Percentiles rank a stretch among this genome's conserved stretches.
These are phyloP conservation scores for Phytopythium vexans DNA, from an alignment of 352 stramenopile species.

Conservation along the genomic window DNA sequence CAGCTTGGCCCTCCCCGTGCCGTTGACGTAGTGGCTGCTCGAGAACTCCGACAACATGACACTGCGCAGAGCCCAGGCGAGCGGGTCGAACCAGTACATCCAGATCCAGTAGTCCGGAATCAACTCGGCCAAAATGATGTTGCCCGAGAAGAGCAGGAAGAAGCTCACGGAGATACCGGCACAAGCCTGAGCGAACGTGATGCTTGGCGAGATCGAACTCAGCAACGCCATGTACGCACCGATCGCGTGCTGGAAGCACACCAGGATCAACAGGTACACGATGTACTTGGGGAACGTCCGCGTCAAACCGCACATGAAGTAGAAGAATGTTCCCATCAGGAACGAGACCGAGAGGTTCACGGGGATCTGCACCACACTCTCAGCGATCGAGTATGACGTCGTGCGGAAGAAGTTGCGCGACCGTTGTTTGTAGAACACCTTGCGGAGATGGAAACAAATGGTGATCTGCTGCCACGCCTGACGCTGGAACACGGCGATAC, in stretches of 20 bases:
- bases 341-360: conserved; percentile 60
- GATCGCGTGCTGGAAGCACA: conserved; percentile 52
- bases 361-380: conserved; percentile 39
- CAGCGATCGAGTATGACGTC: conserved; percentile 62
- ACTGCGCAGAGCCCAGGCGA: conserved; percentile 30
- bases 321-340: conserved; percentile 64
- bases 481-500: conserved; percentile 40
- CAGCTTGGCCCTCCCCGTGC: conserved; percentile 7
- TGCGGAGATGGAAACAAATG: conserved; percentile 64
- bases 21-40: conserved; percentile 14
- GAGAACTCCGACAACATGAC: conserved; percentile 31
- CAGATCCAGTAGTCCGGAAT: too few relatives aligned
- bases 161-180: conserved; percentile 27
- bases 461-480: conserved; percentile 63
- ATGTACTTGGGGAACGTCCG: conserved; percentile 33
- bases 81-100: conserved; percentile 42
- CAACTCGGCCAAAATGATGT: conserved; percentile 37
- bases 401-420: conserved; percentile 83
- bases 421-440: conserved; percentile 86
- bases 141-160: conserved; percentile 42
- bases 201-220: conserved; percentile 19
- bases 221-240: too few relatives aligned
- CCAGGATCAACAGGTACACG: conserved; percentile 50
- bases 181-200: conserved; percentile 25
- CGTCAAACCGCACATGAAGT: conserved; percentile 62